Percentiles rank a stretch among this genome's conserved stretches.
Conservation (phyloP, 202 grass and related monocot species). For the Setaria viridis region DNA sequence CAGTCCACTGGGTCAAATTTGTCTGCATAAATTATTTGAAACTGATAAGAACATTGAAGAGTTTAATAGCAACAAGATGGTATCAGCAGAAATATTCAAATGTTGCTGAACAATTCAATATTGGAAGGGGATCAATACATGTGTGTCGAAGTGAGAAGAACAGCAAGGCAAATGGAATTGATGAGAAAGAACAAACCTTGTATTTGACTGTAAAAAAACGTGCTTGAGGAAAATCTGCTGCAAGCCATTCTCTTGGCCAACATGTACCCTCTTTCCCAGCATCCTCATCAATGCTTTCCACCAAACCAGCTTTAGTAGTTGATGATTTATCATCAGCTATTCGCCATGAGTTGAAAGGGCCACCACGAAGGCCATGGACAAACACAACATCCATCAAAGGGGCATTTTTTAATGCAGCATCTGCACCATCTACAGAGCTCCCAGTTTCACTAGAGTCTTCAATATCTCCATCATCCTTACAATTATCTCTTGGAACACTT, state of each 20-base stretch:
- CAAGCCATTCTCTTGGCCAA: conserved; percentile 98
- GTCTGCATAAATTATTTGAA: conserved; percentile 78
- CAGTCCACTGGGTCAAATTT: conserved; percentile 98
- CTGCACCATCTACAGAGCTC: conserved; percentile 40
- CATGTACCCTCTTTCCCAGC: conserved; percentile 95
- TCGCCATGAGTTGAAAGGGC: conserved; percentile 96
- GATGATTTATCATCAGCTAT: conserved; percentile 98
- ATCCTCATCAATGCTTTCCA: conserved; percentile 95
- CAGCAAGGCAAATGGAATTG: neutral
- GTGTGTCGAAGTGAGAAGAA: conserved; percentile 19
- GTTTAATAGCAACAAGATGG: conserved; percentile 37
- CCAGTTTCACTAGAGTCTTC: conserved; percentile 39
- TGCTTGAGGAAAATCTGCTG: conserved; percentile 87
- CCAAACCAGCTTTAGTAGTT: conserved; percentile 91
- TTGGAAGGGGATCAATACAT: conserved; percentile 1
- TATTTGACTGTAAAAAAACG: conserved; percentile 90
- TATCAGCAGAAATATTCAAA: conserved; percentile 19
- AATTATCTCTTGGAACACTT: conserved; percentile 47
- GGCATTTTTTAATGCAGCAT: conserved; percentile 33
- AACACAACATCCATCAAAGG: conserved; percentile 86
- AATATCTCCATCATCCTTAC: conserved; percentile 39
- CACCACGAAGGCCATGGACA: conserved; percentile 90
- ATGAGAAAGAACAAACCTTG: conserved; percentile 70
- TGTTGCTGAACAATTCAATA: neutral
- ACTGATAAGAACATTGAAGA: conserved; percentile 26